phyloP scores from a whole-genome alignment of 495 filamentous ascomycete species.

The Penicillium arizonense region DNA sequence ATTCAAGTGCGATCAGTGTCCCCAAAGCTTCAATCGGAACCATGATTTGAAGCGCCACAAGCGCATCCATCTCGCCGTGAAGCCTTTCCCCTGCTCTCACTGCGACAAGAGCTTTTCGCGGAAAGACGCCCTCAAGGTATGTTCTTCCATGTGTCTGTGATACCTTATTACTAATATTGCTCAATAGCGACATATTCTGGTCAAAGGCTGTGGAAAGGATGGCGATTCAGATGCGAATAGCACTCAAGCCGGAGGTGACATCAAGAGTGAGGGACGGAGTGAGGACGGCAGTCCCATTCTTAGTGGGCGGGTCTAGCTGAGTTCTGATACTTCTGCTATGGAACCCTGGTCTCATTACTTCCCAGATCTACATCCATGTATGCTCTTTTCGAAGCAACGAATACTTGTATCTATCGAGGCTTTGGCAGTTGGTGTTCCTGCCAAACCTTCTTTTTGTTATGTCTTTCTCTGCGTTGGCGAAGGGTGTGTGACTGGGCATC shows the following conservation, averaged over 20 bases:
- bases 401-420: constrained; percentile 18
- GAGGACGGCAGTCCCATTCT: constrained; percentile 26
- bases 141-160: constrained; percentile 14
- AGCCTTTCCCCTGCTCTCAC: constrained; percentile 87
- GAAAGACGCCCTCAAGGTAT: constrained; percentile 95
- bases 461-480: constrained; percentile 16
- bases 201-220: constrained; percentile 82
- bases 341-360: background rate
- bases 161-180: constrained; percentile 8
- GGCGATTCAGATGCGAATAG: constrained; percentile 24
- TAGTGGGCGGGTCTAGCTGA: constrained; percentile 17
- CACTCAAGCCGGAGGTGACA: constrained; percentile 6
- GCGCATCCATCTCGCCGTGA: constrained; percentile 90
- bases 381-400: constrained; percentile 4
- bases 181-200: constrained; percentile 81
- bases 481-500: constrained; percentile 14
- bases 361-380: constrained; percentile 7
- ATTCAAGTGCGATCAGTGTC: constrained; percentile 91
- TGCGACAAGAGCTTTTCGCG: constrained; percentile 97
- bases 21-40: constrained; percentile 93
- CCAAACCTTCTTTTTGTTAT: constrained; percentile 9
- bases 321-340: constrained; percentile 7
- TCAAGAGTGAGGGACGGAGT: constrained; percentile 22
- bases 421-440: constrained; percentile 15
- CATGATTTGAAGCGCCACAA: constrained; percentile 97